Percentiles rank a stretch among this genome's conserved stretches.
phyloP scores from a whole-genome alignment of 768 basidiomycete species.

The Lentinula edodes region DNA sequence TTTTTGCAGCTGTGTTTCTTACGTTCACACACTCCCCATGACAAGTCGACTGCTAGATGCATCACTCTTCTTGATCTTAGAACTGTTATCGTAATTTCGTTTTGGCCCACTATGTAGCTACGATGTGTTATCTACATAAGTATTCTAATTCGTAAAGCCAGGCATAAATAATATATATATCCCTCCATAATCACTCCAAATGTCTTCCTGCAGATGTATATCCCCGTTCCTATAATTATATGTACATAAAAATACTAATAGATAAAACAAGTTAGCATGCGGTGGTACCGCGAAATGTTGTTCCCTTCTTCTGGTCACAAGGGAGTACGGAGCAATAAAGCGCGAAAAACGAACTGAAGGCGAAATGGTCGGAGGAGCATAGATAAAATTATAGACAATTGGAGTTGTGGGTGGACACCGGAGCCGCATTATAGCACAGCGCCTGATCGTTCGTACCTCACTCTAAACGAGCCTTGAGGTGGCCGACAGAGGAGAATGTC shows the following conservation, averaged over 20 bases:
- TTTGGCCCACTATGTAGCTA: neutral
- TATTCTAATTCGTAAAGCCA: neutral
- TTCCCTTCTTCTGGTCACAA: neutral
- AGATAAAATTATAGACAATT: neutral
- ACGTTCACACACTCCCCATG: neutral
- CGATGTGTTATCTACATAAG: neutral
- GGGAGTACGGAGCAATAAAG: neutral
- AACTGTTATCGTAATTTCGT: neutral
- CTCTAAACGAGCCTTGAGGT: slow-evolving; percentile 43
- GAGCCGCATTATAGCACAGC: slow-evolving; percentile 2
- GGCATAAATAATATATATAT: neutral
- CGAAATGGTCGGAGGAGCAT: neutral
- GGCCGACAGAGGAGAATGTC: slow-evolving; percentile 68
- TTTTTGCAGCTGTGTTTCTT: neutral
- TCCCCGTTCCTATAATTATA: neutral
- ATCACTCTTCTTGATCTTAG: neutral
- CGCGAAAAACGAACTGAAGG: neutral
- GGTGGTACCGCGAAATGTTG: neutral
- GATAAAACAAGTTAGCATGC: neutral
- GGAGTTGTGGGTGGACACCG: neutral
- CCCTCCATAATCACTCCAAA: neutral
- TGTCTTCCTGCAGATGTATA: neutral
- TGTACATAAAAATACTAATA: slow-evolving; percentile 1
- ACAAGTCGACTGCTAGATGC: neutral
- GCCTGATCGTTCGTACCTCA: slow-evolving; percentile 42